Evolutionary conservation across 208 protist species (phyloP), one percentile per base, ranked within the genome.

Genomic region (Porcisia hertigi): DNA sequence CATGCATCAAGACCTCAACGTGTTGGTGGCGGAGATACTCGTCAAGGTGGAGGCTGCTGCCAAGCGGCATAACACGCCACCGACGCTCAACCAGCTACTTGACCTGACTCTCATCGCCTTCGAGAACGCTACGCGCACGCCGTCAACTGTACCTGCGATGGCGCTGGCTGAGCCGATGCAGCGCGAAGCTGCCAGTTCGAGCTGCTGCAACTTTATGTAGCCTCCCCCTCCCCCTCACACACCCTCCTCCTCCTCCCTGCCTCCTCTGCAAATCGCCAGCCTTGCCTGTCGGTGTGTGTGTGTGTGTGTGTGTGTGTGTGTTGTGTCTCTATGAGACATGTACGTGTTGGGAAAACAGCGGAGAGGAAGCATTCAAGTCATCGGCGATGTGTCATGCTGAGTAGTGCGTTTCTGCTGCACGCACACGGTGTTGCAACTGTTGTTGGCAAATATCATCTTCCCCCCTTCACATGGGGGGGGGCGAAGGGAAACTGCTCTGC

Each of bases 1-100:
- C 25, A 84, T 92, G 59, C 92, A 94, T 71, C 79, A 83, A 36
- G 85, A 92, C 69, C 25, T 96, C 41, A 92, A 96, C 76, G 79
- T 87, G 65, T 69, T 96, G 39, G 82, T 94, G 1, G 79, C 73
- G 4, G 88, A 94, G 58, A 70, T 96, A 4, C 47, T 93, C 47
- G 67, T 86, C 20, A 84, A 86, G 30, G 86, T 88, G n/a, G 73
- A 90, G 59, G 84, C 80, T 0, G 83, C 80, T 2, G 67, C 66
- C 12, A 62, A 52, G 39, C 81, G 77, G 20, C 64, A 76, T 45
- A 78, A 81, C 3, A 58, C 71, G 3, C 71, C 80, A 8, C 89
- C 88, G 14, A 86, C 85, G 18, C 78, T 94, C 9, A 49, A 59
- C 63, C 92, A 96, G 75, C 82, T 94, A 36, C 69, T 96, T 3